Percentiles rank a stretch among this genome's conserved stretches.
Conservation (phyloP, 345 rosid species). For the Leavenworthia alabamica region DNA sequence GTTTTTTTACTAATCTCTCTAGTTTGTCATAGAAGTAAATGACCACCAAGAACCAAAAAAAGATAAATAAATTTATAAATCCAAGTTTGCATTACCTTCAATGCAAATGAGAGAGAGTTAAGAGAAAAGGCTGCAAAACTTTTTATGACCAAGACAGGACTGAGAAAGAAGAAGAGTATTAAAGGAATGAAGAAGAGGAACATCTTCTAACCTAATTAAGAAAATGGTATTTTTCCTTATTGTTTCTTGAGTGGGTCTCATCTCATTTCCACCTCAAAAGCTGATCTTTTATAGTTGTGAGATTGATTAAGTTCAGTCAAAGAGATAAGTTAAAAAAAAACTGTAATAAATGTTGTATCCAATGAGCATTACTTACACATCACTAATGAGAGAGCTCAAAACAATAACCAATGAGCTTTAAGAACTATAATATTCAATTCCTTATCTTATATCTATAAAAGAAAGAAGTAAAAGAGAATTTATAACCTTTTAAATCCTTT, state of each 20-base stretch:
- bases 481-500: slow-evolving; percentile 19
- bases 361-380: slow-evolving; percentile 27
- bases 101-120: slow-evolving; percentile 18
- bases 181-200: slow-evolving; percentile 37
- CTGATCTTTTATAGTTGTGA: slow-evolving; percentile 25
- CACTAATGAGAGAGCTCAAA: slow-evolving; percentile 21
- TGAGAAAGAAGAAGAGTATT: slow-evolving; percentile 27
- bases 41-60: not conserved
- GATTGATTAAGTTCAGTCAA: slow-evolving; percentile 21
- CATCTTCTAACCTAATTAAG: slow-evolving; percentile 34
- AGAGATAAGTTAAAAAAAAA: slow-evolving; percentile 8
- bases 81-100: slow-evolving; percentile 1
- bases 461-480: not conserved
- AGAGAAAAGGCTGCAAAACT: slow-evolving; percentile 34
- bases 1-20: slow-evolving; percentile 1
- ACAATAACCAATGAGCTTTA: slow-evolving; percentile 26
- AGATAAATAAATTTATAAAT: not conserved
- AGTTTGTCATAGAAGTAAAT: slow-evolving; percentile 17
- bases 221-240: slow-evolving; percentile 29
- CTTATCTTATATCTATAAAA: slow-evolving; percentile 12
- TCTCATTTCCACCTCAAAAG: slow-evolving; percentile 29
- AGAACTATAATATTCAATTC: slow-evolving; percentile 22
- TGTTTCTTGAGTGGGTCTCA: slow-evolving; percentile 30
- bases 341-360: slow-evolving; percentile 20
- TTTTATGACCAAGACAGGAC: slow-evolving; percentile 37